These are phyloP conservation scores for Acanthamoeba royreba DNA, from an alignment of 208 protist genomes.

Conservation along the genomic window DNA sequence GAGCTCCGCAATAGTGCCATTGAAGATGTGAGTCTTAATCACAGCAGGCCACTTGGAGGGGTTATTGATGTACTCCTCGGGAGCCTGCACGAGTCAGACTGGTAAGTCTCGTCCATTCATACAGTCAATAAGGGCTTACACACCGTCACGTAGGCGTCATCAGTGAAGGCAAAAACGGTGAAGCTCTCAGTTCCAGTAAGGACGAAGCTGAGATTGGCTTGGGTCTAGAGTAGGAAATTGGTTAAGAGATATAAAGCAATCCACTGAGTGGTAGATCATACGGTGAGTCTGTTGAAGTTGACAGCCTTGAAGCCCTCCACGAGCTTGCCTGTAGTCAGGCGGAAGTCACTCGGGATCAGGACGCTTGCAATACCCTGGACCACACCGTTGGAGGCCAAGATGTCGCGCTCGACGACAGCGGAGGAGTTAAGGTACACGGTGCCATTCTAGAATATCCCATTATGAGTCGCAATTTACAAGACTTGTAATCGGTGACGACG, in stretches of 20 bases:
- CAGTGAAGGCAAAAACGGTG: constrained; percentile 37
- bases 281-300: not conserved
- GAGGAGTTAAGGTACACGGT: not conserved
- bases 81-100: not conserved
- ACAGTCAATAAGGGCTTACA: not conserved
- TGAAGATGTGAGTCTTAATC: constrained; percentile 28
- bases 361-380: constrained; percentile 1
- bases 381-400: constrained; percentile 1
- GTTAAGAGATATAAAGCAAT: not conserved
- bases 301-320: not conserved
- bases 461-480: not conserved
- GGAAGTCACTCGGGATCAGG: not conserved
- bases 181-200: not conserved
- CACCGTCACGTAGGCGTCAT: not conserved
- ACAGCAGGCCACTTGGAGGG: not conserved
- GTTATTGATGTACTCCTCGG: not conserved
- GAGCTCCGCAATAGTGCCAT: not conserved
- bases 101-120: not conserved
- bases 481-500: not conserved
- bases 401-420: not conserved
- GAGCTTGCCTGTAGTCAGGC: not conserved
- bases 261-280: not conserved
- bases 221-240: not conserved
- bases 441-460: not conserved
- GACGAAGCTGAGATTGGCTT: not conserved